phyloP scores from a whole-genome alignment of 805 yeast genomes.

The Ogataea methylovora region DNA sequence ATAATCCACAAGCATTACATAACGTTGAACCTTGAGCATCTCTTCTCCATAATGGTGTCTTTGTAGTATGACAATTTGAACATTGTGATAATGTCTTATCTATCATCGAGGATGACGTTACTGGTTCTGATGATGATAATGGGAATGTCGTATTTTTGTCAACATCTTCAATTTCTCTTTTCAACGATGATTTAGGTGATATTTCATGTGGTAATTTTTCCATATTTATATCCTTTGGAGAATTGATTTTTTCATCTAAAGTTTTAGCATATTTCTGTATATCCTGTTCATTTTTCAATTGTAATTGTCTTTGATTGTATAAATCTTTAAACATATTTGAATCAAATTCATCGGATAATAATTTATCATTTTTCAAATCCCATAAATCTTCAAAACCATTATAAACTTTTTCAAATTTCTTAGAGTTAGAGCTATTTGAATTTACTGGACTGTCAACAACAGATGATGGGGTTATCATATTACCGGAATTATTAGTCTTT shows the following conservation, averaged over 20 bases:
- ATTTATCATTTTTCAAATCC: slow-evolving; percentile 17
- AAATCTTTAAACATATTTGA: slow-evolving; percentile 14
- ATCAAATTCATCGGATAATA: slow-evolving; percentile 14
- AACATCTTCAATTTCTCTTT: slow-evolving; percentile 3
- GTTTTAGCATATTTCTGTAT: not conserved
- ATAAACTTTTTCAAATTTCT: slow-evolving; percentile 5
- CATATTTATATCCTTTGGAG: not conserved
- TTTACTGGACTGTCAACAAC: slow-evolving; percentile 14
- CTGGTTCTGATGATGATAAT: too few species aligned
- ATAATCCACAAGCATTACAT: slow-evolving; percentile 60
- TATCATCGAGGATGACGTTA: too few species aligned
- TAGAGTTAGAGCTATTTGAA: slow-evolving; percentile 2
- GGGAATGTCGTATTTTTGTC: not conserved
- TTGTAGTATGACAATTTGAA: slow-evolving; percentile 49
- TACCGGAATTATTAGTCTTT: slow-evolving; percentile 1
- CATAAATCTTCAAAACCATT: slow-evolving; percentile 16
- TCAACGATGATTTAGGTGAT: slow-evolving; percentile 3
- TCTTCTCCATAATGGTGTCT: slow-evolving; percentile 58
- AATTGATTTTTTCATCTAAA: not conserved
- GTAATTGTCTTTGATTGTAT: slow-evolving; percentile 1
- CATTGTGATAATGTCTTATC: slow-evolving; percentile 31
- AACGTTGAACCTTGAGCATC: slow-evolving; percentile 53
- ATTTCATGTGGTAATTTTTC: too few species aligned
- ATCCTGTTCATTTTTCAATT: not conserved
- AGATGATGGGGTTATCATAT: slow-evolving; percentile 16